Percentiles rank a stretch among this genome's conserved stretches.
These are phyloP conservation scores for Triticum timopheevii DNA, from an alignment of 176 grass and related monocot genomes.

Conservation along the genomic window DNA sequence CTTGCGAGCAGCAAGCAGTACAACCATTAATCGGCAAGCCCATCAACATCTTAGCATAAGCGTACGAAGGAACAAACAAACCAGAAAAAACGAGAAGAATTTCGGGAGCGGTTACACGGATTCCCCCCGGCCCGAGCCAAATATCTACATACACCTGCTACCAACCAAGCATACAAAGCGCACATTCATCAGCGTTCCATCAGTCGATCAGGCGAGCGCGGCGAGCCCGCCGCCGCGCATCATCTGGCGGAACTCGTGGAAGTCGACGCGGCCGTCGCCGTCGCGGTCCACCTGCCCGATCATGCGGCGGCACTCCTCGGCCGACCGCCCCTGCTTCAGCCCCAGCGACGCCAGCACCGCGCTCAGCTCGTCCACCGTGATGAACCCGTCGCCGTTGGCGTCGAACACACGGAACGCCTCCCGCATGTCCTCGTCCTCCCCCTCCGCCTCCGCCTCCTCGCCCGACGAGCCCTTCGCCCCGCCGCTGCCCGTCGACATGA, in stretches of 20 bases:
- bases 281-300: slow-evolving; percentile 70
- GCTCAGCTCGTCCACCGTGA: slow-evolving; percentile 76
- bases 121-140: background rate
- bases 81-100: background rate
- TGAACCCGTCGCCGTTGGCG: slow-evolving; percentile 78
- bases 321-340: slow-evolving; percentile 61
- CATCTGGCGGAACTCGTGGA: slow-evolving; percentile 77
- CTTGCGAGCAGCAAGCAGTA: slow-evolving; percentile 10
- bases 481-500: slow-evolving; percentile 24
- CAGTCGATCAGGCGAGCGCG: slow-evolving; percentile 31
- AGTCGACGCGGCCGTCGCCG: slow-evolving; percentile 77
- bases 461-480: background rate
- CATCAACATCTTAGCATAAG: background rate
- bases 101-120: background rate
- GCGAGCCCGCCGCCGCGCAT: slow-evolving; percentile 71
- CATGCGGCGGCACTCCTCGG: slow-evolving; percentile 72
- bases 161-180: background rate
- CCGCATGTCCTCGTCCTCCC: slow-evolving; percentile 49
- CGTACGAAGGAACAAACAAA: slow-evolving; percentile 23
- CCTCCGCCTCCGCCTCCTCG: background rate
- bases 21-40: slow-evolving; percentile 35
- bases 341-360: slow-evolving; percentile 71
- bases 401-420: slow-evolving; percentile 87
- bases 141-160: slow-evolving; percentile 51
- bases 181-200: background rate